These are phyloP conservation scores for Penicillium griseofulvum DNA, from an alignment of 2,329 filamentous ascomycete genomes.

Conservation along the genomic window DNA sequence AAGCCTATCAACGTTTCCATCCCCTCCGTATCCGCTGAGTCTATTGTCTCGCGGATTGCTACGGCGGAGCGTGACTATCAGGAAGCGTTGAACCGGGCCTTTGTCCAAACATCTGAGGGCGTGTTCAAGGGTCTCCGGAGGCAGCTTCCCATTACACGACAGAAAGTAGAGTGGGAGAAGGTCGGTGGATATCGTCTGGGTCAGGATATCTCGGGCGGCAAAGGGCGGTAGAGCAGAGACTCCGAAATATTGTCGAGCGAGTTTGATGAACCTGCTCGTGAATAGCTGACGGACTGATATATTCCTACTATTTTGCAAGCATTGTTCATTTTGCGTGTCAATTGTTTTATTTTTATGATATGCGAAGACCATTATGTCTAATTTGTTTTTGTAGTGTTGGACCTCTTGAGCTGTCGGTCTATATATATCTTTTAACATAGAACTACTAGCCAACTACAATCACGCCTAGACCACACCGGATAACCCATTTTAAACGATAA, in stretches of 20 bases:
- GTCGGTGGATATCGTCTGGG: constrained; percentile 86
- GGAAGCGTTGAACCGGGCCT: constrained; percentile 89
- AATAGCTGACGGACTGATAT: constrained; percentile 1
- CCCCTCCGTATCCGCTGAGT: constrained; percentile 61
- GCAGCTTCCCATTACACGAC: constrained; percentile 91
- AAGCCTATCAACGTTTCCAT: constrained; percentile 67
- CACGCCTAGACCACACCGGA: no score
- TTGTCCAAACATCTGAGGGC: constrained; percentile 83
- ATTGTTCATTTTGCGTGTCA: constrained; percentile 2
- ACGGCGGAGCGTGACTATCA: constrained; percentile 86
- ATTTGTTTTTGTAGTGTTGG: not conserved
- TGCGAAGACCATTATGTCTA: not conserved
- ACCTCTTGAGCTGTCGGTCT: not conserved
- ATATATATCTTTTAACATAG: not conserved
- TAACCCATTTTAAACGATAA: not conserved
- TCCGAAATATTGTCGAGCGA: not conserved
- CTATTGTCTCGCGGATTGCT: constrained; percentile 77
- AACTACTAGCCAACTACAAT: not conserved
- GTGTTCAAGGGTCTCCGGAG: constrained; percentile 90
- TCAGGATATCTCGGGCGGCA: constrained; percentile 72
- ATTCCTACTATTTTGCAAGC: constrained; percentile 2
- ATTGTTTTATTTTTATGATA: not conserved
- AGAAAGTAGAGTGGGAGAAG: constrained; percentile 99
- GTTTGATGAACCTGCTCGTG: not conserved
- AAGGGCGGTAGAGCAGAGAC: constrained; percentile 32